Percentiles rank a stretch among this genome's conserved stretches.
phyloP scores from a whole-genome alignment of 2,329 filamentous ascomycete species.

The Dendryphion nanum region DNA sequence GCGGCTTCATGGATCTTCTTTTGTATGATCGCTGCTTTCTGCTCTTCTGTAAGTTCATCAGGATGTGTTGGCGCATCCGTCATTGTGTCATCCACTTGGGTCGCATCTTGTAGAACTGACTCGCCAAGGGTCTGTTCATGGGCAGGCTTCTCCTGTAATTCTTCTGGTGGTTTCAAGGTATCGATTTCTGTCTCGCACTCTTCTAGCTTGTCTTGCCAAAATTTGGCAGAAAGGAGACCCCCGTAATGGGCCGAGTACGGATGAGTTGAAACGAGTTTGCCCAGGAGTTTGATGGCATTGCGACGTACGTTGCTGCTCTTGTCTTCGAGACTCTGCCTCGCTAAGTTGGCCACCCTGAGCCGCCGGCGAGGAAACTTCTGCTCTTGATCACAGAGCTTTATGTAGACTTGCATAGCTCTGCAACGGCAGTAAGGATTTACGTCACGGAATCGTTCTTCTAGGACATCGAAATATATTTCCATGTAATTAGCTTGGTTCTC shows the following conservation, averaged over 20 bases:
- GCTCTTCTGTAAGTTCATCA: conserved; percentile 74
- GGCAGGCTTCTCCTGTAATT: conserved; percentile 64
- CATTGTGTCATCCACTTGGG: conserved; percentile 62
- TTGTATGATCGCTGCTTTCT: conserved; percentile 69
- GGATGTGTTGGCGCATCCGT: conserved; percentile 45
- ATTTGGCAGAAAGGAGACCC: conserved; percentile 71
- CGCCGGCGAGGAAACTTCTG: conserved; percentile 86
- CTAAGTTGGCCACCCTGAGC: conserved; percentile 82
- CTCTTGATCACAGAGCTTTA: conserved; percentile 88
- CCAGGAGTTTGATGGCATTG: conserved; percentile 91
- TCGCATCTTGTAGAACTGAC: conserved; percentile 82
- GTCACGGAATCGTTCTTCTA: conserved; percentile 94
- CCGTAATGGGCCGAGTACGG: conserved; percentile 73
- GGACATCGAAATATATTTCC: conserved; percentile 93
- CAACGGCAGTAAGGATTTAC: conserved; percentile 95
- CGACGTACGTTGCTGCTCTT: conserved; percentile 96
- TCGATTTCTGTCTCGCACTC: conserved; percentile 80
- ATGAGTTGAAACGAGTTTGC: conserved; percentile 86
- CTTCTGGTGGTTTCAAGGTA: conserved; percentile 75
- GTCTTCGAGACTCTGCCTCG: conserved; percentile 86
- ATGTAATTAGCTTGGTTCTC: conserved; percentile 95
- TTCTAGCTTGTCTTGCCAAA: conserved; percentile 81
- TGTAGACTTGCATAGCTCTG: conserved; percentile 87
- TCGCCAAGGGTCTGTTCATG: conserved; percentile 68
- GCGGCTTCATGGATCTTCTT: conserved; percentile 85